Base-by-base conservation (phyloP, 2,329 filamentous ascomycete species). In the Penicillium sp. region DNA sequence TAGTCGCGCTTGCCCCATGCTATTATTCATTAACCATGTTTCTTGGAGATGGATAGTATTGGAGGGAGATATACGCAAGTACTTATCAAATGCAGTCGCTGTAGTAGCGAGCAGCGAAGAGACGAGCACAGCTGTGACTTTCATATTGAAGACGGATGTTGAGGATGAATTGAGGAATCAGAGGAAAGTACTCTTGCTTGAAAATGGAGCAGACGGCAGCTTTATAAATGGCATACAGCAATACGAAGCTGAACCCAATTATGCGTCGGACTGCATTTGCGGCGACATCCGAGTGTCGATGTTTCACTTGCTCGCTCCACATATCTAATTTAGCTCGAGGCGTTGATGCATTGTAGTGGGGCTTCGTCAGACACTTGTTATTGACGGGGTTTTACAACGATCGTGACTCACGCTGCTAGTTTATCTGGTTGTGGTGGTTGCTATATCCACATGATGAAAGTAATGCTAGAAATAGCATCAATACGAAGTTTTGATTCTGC, bases 1-100 rank as follows among this genome's bases (percentile, higher is more conserved):
- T 61, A 61, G 34, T 61, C 57, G 14, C 58, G 55, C 25, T 60
- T 61, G 20, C 58, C 58, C 58, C 58, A 61, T 1, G 57, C 58
- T 61, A 13, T 6, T 27, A 27, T n/a, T 27, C n/a, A 13, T 23
- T 23, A 23, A 11, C 11, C 11, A 6, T 23, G 6, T 23, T 6
- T 23, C 22, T 23, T 23, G 6, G 6, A 6, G 22, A n/a, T n/a
- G 25, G 6, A 5, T 27, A n/a, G 25, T 5, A 22, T 22, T 5
- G 25, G 11, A 4, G 6, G 30, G 30, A 10, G 18, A 37, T 50
- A 31, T 48, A 61, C 58, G 57, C 26, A 43, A 45, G 37, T 47
- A 52, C 42, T 61, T 61, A 46, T 60, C 54, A 22, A 61, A 61
- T n/a, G 51, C 56, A 14, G 51, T 39, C 27, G 49, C 52, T 37